These are phyloP conservation scores for Diplodia scrobiculata DNA, from an alignment of 2,329 filamentous ascomycete genomes.

Conservation along the genomic window DNA sequence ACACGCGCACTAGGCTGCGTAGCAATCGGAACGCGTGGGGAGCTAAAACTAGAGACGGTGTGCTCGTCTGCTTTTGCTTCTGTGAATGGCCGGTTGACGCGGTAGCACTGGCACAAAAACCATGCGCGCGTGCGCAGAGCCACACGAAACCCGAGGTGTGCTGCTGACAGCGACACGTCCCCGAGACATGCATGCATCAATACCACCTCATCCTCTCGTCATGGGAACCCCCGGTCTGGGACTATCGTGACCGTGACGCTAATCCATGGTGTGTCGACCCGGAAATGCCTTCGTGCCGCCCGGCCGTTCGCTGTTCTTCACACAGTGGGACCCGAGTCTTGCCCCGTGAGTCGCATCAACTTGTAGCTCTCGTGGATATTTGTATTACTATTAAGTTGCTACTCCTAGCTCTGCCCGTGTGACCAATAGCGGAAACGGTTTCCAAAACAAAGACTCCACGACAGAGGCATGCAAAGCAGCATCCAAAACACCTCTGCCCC, in stretches of 20 bases:
- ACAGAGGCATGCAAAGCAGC: not conserved
- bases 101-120: not conserved
- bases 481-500: not conserved
- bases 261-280: not conserved
- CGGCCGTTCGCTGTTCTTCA: not conserved
- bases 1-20: not conserved
- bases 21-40: not conserved
- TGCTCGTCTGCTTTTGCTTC: no score
- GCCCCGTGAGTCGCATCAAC: not conserved
- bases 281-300: not conserved
- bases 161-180: not conserved
- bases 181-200: constrained; percentile 21
- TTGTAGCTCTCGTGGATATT: not conserved
- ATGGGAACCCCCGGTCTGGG: not conserved
- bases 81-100: no score
- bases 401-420: not conserved
- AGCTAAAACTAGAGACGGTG: not conserved
- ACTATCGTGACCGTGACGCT: not conserved
- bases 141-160: not conserved
- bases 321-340: no score
- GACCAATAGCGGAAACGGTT: not conserved
- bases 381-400: not conserved
- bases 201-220: not conserved
- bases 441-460: not conserved
- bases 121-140: constrained; percentile 1